phyloP scores from a whole-genome alignment of 1,139 yeast genomes.

The Candida frijolesensis region DNA sequence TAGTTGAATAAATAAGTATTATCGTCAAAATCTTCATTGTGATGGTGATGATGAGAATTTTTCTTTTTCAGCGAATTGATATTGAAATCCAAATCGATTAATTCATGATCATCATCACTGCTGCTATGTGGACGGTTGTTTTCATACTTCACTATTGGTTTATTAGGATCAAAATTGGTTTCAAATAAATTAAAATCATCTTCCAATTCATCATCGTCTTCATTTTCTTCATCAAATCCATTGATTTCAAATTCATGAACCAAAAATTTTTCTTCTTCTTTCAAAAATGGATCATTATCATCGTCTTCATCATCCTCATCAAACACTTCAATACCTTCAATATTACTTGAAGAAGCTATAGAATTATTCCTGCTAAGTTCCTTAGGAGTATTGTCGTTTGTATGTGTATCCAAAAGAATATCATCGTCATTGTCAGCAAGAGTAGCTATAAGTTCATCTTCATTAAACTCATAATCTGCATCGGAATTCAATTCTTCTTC shows the following conservation, averaged over 20 bases:
- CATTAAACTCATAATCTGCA: slow-evolving; percentile 71
- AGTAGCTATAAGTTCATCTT: slow-evolving; percentile 69
- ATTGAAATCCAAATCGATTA: slow-evolving; percentile 28
- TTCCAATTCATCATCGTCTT: slow-evolving; percentile 12
- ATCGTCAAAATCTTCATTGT: slow-evolving; percentile 49
- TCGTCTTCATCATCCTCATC: slow-evolving; percentile 53
- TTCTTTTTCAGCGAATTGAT: slow-evolving; percentile 20
- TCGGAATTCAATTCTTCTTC: slow-evolving; percentile 63
- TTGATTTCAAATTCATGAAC: slow-evolving; percentile 52
- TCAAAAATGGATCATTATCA: slow-evolving; percentile 50
- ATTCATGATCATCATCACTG: slow-evolving; percentile 31
- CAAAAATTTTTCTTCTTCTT: slow-evolving; percentile 48
- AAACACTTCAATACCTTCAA: slow-evolving; percentile 46
- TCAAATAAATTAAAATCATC: slow-evolving; percentile 25
- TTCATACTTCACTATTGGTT: slow-evolving; percentile 33
- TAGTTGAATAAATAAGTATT: slow-evolving; percentile 59
- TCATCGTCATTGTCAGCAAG: slow-evolving; percentile 64
- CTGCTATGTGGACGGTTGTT: slow-evolving; percentile 26
- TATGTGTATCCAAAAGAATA: slow-evolving; percentile 22
- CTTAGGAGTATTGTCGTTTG: slow-evolving; percentile 1
- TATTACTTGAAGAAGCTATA: slow-evolving; percentile 44
- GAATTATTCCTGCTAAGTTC: slow-evolving; percentile 36
- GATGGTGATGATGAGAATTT: slow-evolving; percentile 11
- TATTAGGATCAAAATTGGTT: slow-evolving; percentile 20
- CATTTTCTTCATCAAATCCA: slow-evolving; percentile 44